Base-by-base conservation (phyloP, 345 rosid genomes). In the Nephelium lappaceum region DNA sequence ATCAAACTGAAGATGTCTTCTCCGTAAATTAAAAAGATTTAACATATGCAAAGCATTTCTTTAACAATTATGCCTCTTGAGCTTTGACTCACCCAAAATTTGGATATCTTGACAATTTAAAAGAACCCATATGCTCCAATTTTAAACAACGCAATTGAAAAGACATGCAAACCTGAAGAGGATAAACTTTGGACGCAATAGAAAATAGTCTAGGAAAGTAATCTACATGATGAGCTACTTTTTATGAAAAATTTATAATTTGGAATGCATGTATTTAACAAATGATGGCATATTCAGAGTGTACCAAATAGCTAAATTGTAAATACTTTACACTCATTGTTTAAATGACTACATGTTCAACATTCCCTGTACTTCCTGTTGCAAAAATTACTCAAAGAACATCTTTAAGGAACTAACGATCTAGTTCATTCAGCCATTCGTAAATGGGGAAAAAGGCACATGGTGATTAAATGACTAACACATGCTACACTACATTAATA, bases 401-500 rank as follows among this genome's bases (percentile, higher is more conserved):
- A 51, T 49, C 1, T 14, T 14, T 49, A 12, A 49, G 55, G 3
- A 49, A 49, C 19, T 16, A 49, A 49, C 14, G 55, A 15, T 49
- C 55, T 49, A 49, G 14, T 14, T 6, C 15, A 49, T 12, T 49
- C 55, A 49, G 14, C 15, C 55, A 49, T 49, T 51, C n/a, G 18
- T 51, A 16, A 51, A 19, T 19, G 8, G n/a, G 18, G 18, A 51
- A 51, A 51, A 51, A 51, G 5, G 63, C 27, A 60, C 9, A 60
- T 60, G 25, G 63, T 5, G 63, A 7, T 23, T 23, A 60, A 60
- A 60, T n/a, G 63, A 23, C n/a, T 19, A 60, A 58, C 25, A 58
- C 14, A 53, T 11, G 36, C 65, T 25, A 67, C 61, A 23, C 65
- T 27, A 67, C 67, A 16, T 71, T 51, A 79, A 8, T 51, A 79